Base-by-base conservation (phyloP, 768 basidiomycete genomes). In the Paxillus ammoniavirescens region DNA sequence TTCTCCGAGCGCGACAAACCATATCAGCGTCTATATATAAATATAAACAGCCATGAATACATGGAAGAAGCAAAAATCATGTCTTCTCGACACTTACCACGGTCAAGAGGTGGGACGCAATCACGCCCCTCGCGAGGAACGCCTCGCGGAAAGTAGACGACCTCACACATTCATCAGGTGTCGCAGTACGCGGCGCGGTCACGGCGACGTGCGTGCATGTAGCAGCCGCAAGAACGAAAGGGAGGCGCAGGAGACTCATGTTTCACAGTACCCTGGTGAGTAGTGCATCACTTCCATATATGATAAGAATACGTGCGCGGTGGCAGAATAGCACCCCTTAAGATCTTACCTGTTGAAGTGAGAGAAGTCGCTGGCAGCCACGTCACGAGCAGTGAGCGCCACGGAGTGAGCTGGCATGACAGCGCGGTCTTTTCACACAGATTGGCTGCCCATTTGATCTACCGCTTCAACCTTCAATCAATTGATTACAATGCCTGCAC, bases 151-250 rank as follows among this genome's bases (percentile, higher is more conserved):
- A 63, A 3, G 72, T 75, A 7, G 72, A 71, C 8, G 64, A 62
- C 6, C 63, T 68, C 18, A 65, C 63, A 49, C 77, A 73, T 31
- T 67, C 66, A 46, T 61, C 56, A 6, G 61, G 49, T 4, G 76
- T 73, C 8, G 77, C 76, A 14, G 76, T 72, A 42, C 75, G 64
- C 13, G 79, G 79, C 50, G 79, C 75, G 1, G 79, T 80, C 12
- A 71, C 64, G n/a, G 75, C 69, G 23, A 71, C 62, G n/a, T 77
- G 76, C 3, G 78, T 54, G n/a, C 72, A 73, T 37, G 72, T 53
- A 63, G 74, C 73, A 40, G 75, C 73, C 18, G 72, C 61, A 26
- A 77, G 56, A 41, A 77, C 68, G 58, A 72, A 75, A 8, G 77
- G 75, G 48, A 79, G 65, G 58, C 73, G 75, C 36, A 76, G 42